Conservation (phyloP, 2,329 filamentous ascomycete genomes). For the Simplicillium aogashimaense region DNA sequence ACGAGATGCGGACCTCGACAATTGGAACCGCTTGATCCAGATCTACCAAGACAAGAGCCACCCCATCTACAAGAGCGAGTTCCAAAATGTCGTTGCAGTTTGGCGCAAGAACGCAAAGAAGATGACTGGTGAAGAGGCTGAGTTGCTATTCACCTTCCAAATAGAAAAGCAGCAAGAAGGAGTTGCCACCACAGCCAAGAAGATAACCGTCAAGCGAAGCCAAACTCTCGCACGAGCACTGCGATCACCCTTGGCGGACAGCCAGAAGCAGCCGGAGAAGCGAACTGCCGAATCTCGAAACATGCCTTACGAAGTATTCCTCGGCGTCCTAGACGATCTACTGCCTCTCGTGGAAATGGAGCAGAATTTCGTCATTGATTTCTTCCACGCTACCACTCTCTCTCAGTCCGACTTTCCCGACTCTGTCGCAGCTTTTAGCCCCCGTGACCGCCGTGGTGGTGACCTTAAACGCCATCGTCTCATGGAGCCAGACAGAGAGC, state of each 20-base stretch:
- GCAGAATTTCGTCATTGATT: slow-evolving; percentile 94
- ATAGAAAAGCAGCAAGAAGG: slow-evolving; percentile 77
- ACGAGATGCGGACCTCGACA: slow-evolving; percentile 69
- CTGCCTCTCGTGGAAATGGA: slow-evolving; percentile 80
- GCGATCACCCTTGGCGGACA: slow-evolving; percentile 57
- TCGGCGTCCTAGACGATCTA: slow-evolving; percentile 70
- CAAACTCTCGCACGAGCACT: slow-evolving; percentile 73
- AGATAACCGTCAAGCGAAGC: slow-evolving; percentile 87
- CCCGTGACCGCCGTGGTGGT: slow-evolving; percentile 58
- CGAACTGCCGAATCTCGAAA: slow-evolving; percentile 53
- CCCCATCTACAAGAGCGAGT: slow-evolving; percentile 71
- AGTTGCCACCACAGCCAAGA: slow-evolving; percentile 67
- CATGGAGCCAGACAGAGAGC: slow-evolving; percentile 79
- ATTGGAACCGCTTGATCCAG: slow-evolving; percentile 72
- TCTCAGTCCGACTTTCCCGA: slow-evolving; percentile 78
- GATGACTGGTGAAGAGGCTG: slow-evolving; percentile 64
- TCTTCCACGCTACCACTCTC: slow-evolving; percentile 88
- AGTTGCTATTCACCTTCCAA: slow-evolving; percentile 79
- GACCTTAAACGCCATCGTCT: slow-evolving; percentile 66
- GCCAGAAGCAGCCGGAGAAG: slow-evolving; percentile 45
- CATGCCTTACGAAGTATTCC: slow-evolving; percentile 73
- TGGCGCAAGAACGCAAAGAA: slow-evolving; percentile 78
- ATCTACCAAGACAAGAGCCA: slow-evolving; percentile 72
- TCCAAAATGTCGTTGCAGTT: slow-evolving; percentile 63
- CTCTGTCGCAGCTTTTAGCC: slow-evolving; percentile 54